phyloP scores from a whole-genome alignment of 495 filamentous ascomycete genomes.

The Stereocaulon alpinum region DNA sequence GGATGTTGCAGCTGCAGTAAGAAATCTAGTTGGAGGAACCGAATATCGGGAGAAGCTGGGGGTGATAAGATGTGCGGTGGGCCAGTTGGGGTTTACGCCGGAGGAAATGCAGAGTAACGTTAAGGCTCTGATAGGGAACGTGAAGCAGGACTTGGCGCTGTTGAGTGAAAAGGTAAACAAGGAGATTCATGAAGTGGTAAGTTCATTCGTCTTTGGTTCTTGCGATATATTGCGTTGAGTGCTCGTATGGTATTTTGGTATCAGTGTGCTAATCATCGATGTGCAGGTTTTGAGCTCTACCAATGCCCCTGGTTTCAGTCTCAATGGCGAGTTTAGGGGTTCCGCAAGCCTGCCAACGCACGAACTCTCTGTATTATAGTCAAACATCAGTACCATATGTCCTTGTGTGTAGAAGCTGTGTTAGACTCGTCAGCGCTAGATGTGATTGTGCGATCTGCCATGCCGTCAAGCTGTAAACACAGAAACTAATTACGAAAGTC shows the following conservation, averaged over 20 bases:
- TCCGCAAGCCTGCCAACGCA: constrained; percentile 44
- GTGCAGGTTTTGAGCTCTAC: constrained; percentile 74
- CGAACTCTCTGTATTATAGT: constrained; percentile 39
- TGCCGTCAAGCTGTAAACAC: too few species aligned
- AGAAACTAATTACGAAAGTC: too few species aligned
- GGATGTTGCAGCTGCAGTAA: constrained; percentile 58
- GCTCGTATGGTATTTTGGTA: too few species aligned
- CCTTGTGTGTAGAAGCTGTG: neutral
- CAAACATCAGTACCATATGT: neutral
- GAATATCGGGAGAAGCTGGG: constrained; percentile 80
- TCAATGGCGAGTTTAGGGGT: constrained; percentile 66
- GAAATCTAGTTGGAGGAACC: constrained; percentile 69
- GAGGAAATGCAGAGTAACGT: constrained; percentile 79
- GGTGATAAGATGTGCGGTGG: constrained; percentile 77
- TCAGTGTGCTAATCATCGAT: neutral
- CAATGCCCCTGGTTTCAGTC: constrained; percentile 69
- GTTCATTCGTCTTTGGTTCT: constrained; percentile 20
- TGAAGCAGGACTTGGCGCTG: constrained; percentile 65
- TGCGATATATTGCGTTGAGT: neutral
- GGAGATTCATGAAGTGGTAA: constrained; percentile 78
- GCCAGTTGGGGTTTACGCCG: constrained; percentile 82
- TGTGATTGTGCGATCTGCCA: too few species aligned
- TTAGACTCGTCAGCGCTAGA: too few species aligned
- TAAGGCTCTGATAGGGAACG: constrained; percentile 57
- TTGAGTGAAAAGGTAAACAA: constrained; percentile 67